These are phyloP conservation scores for Leptographium flavum DNA, from an alignment of 2,329 filamentous ascomycete species.

Conservation along the genomic window DNA sequence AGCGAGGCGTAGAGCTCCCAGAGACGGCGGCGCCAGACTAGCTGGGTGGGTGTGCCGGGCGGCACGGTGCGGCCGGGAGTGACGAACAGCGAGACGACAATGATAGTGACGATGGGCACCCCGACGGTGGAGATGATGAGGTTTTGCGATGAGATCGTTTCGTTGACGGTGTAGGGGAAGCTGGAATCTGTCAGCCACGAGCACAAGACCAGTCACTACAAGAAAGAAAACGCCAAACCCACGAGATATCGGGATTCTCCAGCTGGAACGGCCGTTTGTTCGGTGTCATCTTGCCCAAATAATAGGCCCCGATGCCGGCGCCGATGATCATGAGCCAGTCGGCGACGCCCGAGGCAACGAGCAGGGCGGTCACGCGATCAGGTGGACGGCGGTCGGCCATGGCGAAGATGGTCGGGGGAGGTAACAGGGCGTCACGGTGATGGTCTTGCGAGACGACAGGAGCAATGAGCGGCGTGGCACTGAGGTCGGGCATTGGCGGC, in stretches of 20 bases:
- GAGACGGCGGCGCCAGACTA: slow-evolving; percentile 67
- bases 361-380: slow-evolving; percentile 10
- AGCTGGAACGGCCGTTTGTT: slow-evolving; percentile 60
- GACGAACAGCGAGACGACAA: slow-evolving; percentile 52
- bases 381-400: not conserved
- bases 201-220: no score
- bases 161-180: slow-evolving; percentile 55
- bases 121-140: slow-evolving; percentile 49
- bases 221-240: slow-evolving; percentile 14
- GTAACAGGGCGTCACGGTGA: no score
- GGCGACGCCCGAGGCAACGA: slow-evolving; percentile 53
- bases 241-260: slow-evolving; percentile 63
- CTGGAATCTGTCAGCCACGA: slow-evolving; percentile 18
- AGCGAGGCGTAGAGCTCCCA: slow-evolving; percentile 85
- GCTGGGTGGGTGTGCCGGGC: slow-evolving; percentile 42
- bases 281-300: slow-evolving; percentile 44
- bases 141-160: slow-evolving; percentile 56
- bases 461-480: not conserved
- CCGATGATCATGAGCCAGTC: slow-evolving; percentile 59
- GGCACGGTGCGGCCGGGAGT: slow-evolving; percentile 59
- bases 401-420: slow-evolving; percentile 3
- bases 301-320: slow-evolving; percentile 43
- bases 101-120: slow-evolving; percentile 53
- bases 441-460: not conserved
- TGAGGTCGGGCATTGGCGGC: slow-evolving; percentile 9